Evolutionary conservation across 2,329 filamentous ascomycete species (phyloP).

Genomic region (Nannizzia gypsea): DNA sequence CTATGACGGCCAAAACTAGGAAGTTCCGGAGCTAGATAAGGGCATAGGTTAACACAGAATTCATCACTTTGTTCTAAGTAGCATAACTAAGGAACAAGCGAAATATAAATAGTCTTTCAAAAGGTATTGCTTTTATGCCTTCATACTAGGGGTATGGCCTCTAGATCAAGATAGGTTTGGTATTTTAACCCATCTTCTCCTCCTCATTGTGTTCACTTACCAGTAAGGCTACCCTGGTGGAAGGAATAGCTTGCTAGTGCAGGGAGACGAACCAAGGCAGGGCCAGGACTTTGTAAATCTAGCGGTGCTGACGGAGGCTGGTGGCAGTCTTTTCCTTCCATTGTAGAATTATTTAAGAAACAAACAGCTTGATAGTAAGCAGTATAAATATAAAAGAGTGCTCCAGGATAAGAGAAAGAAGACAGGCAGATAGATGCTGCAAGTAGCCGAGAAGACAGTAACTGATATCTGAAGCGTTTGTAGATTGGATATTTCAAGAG

Average conservation of each 20-base stretch:
- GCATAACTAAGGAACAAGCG: background rate
- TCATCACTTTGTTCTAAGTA: background rate
- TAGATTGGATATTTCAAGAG: background rate
- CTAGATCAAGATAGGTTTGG: background rate
- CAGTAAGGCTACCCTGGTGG: background rate
- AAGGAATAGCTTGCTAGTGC: background rate
- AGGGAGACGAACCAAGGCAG: background rate
- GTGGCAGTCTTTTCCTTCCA: background rate
- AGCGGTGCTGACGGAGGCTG: background rate
- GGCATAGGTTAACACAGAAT: background rate
- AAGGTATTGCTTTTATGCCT: background rate
- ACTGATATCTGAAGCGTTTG: background rate
- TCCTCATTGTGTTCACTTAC: background rate
- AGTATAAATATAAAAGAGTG: background rate
- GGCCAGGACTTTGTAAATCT: background rate
- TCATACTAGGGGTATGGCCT: background rate
- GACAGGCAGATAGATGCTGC: background rate
- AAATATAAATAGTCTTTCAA: background rate
- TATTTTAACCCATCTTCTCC: background rate
- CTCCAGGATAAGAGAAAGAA: background rate
- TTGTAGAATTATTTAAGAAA: background rate
- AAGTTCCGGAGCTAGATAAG: background rate
- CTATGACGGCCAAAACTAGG: background rate
- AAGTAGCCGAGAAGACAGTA: background rate
- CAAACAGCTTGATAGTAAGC: background rate